phyloP scores from a whole-genome alignment of 208 protist species.

The Trypanosomatidae sp. region DNA sequence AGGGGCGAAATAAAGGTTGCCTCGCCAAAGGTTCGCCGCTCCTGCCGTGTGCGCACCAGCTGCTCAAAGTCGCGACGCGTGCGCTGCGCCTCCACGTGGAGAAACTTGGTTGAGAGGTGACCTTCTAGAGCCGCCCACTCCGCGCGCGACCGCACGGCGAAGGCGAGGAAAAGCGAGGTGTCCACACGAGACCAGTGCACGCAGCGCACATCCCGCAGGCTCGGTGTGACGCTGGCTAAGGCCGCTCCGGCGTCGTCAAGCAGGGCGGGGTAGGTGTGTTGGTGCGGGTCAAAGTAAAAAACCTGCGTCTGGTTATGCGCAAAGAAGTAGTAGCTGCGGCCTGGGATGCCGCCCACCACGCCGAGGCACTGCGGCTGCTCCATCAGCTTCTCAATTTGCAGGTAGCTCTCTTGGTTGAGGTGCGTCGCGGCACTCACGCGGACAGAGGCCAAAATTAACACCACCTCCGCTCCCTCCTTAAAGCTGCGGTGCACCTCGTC shows the following conservation, averaged over 20 bases:
- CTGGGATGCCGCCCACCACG: conserved; percentile 65
- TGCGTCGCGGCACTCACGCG: conserved; percentile 39
- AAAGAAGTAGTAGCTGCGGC: conserved; percentile 77
- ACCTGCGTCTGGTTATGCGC: conserved; percentile 55
- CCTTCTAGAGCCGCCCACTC: conserved; percentile 43
- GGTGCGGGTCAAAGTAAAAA: conserved; percentile 80
- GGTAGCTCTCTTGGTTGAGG: conserved; percentile 57
- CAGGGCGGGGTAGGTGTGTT: conserved; percentile 39
- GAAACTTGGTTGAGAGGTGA: conserved; percentile 33
- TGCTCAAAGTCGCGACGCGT: conserved; percentile 20
- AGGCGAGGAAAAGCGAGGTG: conserved; percentile 72
- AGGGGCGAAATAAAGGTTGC: conserved; percentile 29
- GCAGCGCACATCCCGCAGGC: conserved; percentile 35
- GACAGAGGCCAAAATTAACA: conserved; percentile 66
- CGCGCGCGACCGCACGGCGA: conserved; percentile 34
- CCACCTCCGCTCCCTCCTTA: conserved; percentile 31
- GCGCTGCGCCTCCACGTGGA: conserved; percentile 32
- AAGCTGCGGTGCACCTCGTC: conserved; percentile 45
- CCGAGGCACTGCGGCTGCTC: conserved; percentile 55
- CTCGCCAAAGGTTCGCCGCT: conserved; percentile 6
- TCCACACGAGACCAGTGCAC: conserved; percentile 60
- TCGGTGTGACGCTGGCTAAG: conserved; percentile 30
- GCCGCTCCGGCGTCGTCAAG: conserved; percentile 7
- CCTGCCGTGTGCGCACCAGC: conserved; percentile 6
- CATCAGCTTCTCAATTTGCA: conserved; percentile 59